Evolutionary conservation across 2,329 filamentous ascomycete genomes (phyloP).

Genomic region (Parascedosporium putredinis): DNA sequence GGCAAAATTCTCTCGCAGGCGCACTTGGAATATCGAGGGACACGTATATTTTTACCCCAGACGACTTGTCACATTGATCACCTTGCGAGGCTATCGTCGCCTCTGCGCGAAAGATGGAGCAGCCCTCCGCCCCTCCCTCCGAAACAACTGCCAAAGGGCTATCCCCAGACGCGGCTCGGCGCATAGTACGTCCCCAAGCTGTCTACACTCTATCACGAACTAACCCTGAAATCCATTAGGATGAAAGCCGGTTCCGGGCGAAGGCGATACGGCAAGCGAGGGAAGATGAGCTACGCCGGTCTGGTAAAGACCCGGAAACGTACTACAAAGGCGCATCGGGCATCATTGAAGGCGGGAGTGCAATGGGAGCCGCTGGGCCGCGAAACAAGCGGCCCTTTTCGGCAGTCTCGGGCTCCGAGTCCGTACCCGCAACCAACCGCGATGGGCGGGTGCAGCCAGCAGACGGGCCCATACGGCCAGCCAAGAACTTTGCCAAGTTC

Average conservation of each 20-base stretch:
- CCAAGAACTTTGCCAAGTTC: constrained; percentile 82
- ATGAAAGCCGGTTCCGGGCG: constrained; percentile 77
- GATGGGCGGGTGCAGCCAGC: constrained; percentile 46
- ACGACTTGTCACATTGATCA: too few species aligned
- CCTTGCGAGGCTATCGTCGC: not conserved
- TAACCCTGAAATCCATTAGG: constrained; percentile 39
- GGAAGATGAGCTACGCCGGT: constrained; percentile 49
- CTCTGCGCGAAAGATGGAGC: constrained; percentile 30
- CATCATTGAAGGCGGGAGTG: constrained; percentile 59
- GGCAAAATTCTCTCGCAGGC: too few species aligned
- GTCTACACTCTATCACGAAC: not conserved
- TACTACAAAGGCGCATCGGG: constrained; percentile 48
- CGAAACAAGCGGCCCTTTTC: constrained; percentile 59
- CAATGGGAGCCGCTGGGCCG: constrained; percentile 30
- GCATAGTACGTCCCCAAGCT: constrained; percentile 34
- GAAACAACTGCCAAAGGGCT: constrained; percentile 25
- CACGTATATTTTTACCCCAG: too few species aligned
- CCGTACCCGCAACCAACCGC: constrained; percentile 49
- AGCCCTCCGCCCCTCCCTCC: constrained; percentile 32
- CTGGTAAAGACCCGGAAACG: constrained; percentile 28
- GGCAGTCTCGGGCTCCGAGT: constrained; percentile 41
- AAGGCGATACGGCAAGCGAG: constrained; percentile 73
- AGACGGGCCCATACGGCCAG: constrained; percentile 53
- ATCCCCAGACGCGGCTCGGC: constrained; percentile 43
- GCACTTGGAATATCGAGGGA: too few species aligned